Evolutionary conservation across 2,329 filamentous ascomycete species (phyloP).

Genomic region (Aaosphaeria arxii): DNA sequence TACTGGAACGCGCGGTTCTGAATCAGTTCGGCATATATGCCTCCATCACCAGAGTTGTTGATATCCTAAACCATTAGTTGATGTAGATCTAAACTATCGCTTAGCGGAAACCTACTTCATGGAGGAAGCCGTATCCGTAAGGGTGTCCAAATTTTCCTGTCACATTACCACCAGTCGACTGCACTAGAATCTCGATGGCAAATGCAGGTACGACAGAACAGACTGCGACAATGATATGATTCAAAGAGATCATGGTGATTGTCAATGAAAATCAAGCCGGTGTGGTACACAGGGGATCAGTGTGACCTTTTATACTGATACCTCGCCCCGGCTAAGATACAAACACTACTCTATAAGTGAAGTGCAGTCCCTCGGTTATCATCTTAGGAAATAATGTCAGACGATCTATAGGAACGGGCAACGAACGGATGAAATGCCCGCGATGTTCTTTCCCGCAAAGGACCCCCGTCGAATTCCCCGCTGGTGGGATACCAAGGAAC

Average conservation of each 20-base stretch:
- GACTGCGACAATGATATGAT: not conserved
- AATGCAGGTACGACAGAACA: slow-evolving; percentile 8
- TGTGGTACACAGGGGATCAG: no score
- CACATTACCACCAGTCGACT: slow-evolving; percentile 23
- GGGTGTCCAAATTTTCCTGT: slow-evolving; percentile 27
- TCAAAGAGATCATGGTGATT: not conserved
- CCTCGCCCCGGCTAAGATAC: no score
- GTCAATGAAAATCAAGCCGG: no score
- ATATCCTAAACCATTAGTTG: slow-evolving; percentile 49
- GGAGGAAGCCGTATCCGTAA: slow-evolving; percentile 29
- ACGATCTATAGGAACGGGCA: no score
- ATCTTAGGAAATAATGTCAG: no score
- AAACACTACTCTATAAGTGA: no score
- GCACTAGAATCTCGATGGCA: slow-evolving; percentile 23
- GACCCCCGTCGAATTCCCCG: no score
- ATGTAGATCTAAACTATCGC: not conserved
- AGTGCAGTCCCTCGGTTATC: no score
- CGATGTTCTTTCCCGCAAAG: no score
- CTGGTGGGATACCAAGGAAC: no score
- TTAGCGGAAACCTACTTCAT: slow-evolving; percentile 16
- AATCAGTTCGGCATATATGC: slow-evolving; percentile 69
- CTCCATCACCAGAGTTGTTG: slow-evolving; percentile 68
- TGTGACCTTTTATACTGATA: no score
- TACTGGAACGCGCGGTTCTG: slow-evolving; percentile 69
- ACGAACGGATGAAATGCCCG: no score